Evolutionary conservation across 441 rosid species (phyloP).

Genomic region (Macaranga tanarius): DNA sequence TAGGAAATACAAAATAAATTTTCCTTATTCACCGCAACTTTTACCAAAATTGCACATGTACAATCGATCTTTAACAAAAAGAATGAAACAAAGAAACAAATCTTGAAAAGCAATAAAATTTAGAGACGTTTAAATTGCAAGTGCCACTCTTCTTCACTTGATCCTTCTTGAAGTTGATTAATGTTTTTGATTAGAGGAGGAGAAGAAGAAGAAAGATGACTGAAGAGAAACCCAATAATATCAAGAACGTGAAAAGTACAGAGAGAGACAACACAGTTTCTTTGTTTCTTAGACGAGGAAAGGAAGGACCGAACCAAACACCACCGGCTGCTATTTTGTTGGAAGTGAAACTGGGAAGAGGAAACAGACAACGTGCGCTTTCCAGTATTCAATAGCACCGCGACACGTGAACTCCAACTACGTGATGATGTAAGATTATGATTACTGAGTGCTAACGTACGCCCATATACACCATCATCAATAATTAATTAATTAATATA

Average conservation of each 20-base stretch:
- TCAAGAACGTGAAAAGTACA: not conserved
- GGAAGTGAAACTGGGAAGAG: not conserved
- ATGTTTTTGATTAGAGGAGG: not conserved
- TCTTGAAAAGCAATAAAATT: not conserved
- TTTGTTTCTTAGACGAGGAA: not conserved
- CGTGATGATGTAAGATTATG: not conserved
- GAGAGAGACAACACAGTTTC: constrained; percentile 5
- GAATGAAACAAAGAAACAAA: not conserved
- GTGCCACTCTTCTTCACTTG: too few species aligned
- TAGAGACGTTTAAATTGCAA: too few species aligned
- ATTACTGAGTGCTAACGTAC: too few species aligned
- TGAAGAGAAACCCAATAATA: not conserved
- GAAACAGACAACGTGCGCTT: constrained; percentile 25
- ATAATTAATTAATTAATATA: too few species aligned
- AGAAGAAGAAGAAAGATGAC: not conserved
- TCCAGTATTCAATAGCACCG: not conserved
- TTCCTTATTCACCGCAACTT: not conserved
- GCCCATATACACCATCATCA: too few species aligned
- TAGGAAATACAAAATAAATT: too few species aligned
- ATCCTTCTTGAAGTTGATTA: not conserved
- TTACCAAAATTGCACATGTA: not conserved
- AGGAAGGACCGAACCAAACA: constrained; percentile 26
- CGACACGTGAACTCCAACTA: constrained; percentile 16
- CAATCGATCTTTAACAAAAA: not conserved
- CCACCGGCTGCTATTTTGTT: constrained; percentile 34